Percentiles rank a stretch among this genome's conserved stretches.
Evolutionary conservation across 495 filamentous ascomycete species (phyloP).

Genomic region (Immersiella caudata): DNA sequence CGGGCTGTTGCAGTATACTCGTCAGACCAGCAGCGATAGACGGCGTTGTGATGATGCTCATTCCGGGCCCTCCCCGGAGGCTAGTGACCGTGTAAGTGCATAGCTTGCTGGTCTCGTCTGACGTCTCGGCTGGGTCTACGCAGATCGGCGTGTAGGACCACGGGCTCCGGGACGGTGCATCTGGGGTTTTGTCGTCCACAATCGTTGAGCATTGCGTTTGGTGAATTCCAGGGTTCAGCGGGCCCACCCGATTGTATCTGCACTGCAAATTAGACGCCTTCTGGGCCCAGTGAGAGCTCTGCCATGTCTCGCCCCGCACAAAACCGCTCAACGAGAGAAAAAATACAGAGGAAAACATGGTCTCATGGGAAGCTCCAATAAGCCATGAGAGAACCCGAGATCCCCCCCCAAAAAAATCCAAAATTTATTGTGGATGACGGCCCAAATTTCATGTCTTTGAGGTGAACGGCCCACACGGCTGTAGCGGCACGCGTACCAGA

Average conservation of each 20-base stretch:
- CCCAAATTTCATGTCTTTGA: not conserved
- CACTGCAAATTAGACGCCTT: constrained; percentile 15
- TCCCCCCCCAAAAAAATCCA: too few relatives aligned
- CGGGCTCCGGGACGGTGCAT: constrained; percentile 20
- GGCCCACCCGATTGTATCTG: constrained; percentile 30
- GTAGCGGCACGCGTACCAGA: not conserved
- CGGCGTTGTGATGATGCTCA: constrained; percentile 37
- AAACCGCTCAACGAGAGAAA: not conserved
- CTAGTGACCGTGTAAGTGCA: constrained; percentile 32
- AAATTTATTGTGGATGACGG: not conserved
- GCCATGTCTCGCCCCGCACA: not conserved
- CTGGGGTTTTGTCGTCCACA: constrained; percentile 31
- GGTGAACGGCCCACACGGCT: not conserved
- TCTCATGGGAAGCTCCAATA: not conserved
- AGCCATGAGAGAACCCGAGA: not conserved
- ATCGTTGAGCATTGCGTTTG: constrained; percentile 25
- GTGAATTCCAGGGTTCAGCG: constrained; percentile 16
- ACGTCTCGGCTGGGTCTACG: constrained; percentile 19
- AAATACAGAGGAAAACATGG: not conserved
- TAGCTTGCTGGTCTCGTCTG: constrained; percentile 25
- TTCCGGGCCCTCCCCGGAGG: constrained; percentile 26
- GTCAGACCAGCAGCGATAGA: constrained; percentile 25
- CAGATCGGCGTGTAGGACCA: constrained; percentile 37
- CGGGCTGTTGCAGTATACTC: constrained; percentile 24
- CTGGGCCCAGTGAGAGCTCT: not conserved